These are phyloP conservation scores for Eucalyptus regnans DNA, from an alignment of 345 rosid genomes.

Conservation along the genomic window DNA sequence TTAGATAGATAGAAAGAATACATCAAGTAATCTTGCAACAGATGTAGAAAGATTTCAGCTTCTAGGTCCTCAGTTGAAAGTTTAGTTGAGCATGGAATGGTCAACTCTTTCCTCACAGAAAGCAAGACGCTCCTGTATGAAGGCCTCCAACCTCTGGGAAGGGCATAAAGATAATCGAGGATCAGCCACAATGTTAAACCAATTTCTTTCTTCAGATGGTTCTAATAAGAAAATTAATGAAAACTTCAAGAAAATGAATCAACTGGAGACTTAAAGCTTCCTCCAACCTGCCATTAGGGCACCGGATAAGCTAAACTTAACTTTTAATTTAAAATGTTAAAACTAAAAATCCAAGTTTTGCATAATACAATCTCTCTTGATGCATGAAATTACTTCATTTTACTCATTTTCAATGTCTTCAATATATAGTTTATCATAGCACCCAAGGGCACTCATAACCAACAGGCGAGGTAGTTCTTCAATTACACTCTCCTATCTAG, in stretches of 20 bases:
- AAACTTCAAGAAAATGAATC: neutral
- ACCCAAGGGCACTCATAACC: neutral
- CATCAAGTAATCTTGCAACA: constrained; percentile 58
- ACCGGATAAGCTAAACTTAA: neutral
- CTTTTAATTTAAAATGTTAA: neutral
- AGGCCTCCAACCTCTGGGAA: constrained; percentile 83
- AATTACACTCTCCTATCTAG: neutral
- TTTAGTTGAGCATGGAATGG: constrained; percentile 70
- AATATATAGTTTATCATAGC: neutral
- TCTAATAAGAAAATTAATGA: neutral
- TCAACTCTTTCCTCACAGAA: constrained; percentile 55
- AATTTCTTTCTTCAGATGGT: neutral
- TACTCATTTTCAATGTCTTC: neutral
- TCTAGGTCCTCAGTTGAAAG: constrained; percentile 74
- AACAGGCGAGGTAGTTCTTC: neutral
- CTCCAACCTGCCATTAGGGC: neutral
- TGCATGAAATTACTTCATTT: neutral
- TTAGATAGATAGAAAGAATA: neutral
- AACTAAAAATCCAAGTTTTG: neutral
- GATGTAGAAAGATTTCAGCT: constrained; percentile 81
- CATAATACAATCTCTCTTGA: neutral
- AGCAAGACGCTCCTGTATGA: constrained; percentile 72
- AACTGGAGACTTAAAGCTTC: neutral
- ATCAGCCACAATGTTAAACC: neutral
- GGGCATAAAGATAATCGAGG: neutral